Evolutionary conservation across 148 eudicot species (phyloP).

Genomic region (Vaccinium darrowii): DNA sequence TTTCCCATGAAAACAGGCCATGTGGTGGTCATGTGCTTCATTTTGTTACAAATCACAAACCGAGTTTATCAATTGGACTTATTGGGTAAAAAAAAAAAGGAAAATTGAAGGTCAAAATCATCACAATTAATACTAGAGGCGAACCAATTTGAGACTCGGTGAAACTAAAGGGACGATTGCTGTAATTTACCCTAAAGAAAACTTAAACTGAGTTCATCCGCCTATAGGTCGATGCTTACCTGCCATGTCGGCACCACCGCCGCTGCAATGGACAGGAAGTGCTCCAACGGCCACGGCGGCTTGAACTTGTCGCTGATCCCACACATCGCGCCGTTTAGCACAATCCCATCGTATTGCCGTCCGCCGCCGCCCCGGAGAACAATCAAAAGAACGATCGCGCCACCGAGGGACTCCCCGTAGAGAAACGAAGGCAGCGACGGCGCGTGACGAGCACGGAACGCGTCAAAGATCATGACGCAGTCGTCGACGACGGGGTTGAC

Average conservation of each 20-base stretch:
- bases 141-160: no score
- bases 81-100: no score
- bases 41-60: no score
- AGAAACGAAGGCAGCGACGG: constrained; percentile 55
- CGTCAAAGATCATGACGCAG: constrained; percentile 61
- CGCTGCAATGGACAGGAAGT: constrained; percentile 64
- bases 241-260: constrained; percentile 78
- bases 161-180: no score
- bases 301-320: constrained; percentile 87
- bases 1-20: no score
- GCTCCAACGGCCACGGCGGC: constrained; percentile 96
- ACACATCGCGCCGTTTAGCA: constrained; percentile 93
- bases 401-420: constrained; percentile 90
- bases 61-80: no score
- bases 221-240: not conserved
- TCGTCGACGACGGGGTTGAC: constrained; percentile 78
- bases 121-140: no score
- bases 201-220: no score
- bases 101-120: no score
- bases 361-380: constrained; percentile 41
- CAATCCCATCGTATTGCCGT: constrained; percentile 60
- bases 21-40: no score
- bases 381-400: constrained; percentile 79
- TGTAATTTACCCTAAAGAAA: no score
- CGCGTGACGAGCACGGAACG: constrained; percentile 50